phyloP scores from a whole-genome alignment of 208 protist genomes.

The Giardia muris region DNA sequence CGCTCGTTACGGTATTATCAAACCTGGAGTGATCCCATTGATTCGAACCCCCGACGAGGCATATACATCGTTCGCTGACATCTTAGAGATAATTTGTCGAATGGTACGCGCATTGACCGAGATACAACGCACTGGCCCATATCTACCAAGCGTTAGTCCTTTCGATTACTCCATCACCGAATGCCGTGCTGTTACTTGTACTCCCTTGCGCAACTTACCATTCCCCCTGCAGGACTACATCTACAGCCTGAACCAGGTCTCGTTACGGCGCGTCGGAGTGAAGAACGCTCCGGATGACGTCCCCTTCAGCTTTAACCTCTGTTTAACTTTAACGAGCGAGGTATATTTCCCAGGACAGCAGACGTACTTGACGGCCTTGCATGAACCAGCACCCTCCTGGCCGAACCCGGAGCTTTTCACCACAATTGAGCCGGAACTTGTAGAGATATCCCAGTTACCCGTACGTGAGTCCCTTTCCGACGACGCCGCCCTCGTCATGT shows the following conservation, averaged over 20 bases:
- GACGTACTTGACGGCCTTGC: not conserved
- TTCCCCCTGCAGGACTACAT: not conserved
- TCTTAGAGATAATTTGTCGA: too few species aligned
- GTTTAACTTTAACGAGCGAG: not conserved
- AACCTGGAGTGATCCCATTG: too few species aligned
- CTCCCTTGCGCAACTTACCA: not conserved
- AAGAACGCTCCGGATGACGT: not conserved
- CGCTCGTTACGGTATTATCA: too few species aligned
- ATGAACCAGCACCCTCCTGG: not conserved
- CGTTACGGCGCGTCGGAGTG: not conserved
- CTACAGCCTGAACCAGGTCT: not conserved
- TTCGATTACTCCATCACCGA: too few species aligned
- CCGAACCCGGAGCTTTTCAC: not conserved
- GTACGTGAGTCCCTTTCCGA: too few species aligned
- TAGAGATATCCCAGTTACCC: not conserved
- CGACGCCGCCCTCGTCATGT: too few species aligned
- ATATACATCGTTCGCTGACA: too few species aligned
- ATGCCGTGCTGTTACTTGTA: too few species aligned
- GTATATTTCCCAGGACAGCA: not conserved
- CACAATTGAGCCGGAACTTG: not conserved
- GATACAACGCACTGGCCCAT: too few species aligned
- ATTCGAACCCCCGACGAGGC: too few species aligned
- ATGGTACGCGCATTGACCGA: too few species aligned
- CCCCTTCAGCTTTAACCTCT: not conserved
- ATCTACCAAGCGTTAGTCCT: too few species aligned